A percentile compares a stretch with the other conserved stretches of the same genome.
phyloP scores from a whole-genome alignment of 1,284 basidiomycete genomes.

The Rhodotorula sp. region DNA sequence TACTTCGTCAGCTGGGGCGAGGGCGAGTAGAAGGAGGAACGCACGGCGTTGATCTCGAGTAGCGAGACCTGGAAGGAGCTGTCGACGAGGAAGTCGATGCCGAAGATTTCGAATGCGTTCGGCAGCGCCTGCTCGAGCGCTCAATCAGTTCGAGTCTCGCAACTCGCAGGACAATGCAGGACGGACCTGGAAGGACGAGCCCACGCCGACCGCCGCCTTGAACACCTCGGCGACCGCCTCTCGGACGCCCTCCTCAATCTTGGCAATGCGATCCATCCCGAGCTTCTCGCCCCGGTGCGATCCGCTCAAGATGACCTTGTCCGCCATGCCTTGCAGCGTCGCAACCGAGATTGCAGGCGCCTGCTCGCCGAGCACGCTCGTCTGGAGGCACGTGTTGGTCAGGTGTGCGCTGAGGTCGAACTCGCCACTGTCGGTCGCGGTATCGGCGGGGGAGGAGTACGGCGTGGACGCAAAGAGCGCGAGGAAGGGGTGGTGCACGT shows the following conservation, averaged over 20 bases:
- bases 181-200: conserved; percentile 80
- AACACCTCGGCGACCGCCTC: conserved; percentile 77
- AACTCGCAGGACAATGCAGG: conserved; percentile 20
- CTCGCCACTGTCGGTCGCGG: conserved; percentile 59
- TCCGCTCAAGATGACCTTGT: conserved; percentile 23
- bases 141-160: conserved; percentile 34
- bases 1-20: not conserved
- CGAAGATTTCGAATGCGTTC: conserved; percentile 94
- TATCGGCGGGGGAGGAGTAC: conserved; percentile 64
- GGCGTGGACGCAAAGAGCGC: conserved; percentile 36
- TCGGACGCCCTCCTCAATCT: conserved; percentile 63
- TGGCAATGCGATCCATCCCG: conserved; percentile 56
- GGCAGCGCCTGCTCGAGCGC: conserved; percentile 66
- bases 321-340: conserved; percentile 25
- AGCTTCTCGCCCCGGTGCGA: conserved; percentile 47
- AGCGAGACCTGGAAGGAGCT: conserved; percentile 67
- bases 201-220: conserved; percentile 77
- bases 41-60: conserved; percentile 79
- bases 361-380: conserved; percentile 25
- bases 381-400: conserved; percentile 95
- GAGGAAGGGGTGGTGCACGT: conserved; percentile 41
- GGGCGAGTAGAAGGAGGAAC: not conserved
- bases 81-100: conserved; percentile 81
- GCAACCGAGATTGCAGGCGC: conserved; percentile 41
- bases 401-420: conserved; percentile 75